Evolutionary conservation across 257 asterid genomes (phyloP).

Genomic region (Solanum peruvianum): DNA sequence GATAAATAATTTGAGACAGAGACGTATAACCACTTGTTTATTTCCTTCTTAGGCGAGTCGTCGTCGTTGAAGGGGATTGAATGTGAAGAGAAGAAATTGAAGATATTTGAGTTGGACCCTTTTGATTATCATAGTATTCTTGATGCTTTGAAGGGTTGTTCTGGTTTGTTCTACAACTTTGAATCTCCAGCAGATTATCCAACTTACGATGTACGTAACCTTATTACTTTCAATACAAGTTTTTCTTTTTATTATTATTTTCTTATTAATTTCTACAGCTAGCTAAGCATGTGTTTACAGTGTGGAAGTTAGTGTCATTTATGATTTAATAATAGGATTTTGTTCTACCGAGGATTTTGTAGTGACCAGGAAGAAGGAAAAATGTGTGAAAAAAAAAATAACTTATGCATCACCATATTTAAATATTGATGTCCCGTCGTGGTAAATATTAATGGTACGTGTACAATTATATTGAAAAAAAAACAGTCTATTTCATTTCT

Average conservation of each 20-base stretch:
- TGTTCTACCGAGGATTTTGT: not conserved
- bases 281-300: not conserved
- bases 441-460: not conserved
- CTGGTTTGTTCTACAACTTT: conserved; percentile 67
- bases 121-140: conserved; percentile 81
- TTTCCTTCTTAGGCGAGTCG: too few species aligned
- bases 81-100: conserved; percentile 44
- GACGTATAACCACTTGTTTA: not conserved
- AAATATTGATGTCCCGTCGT: not conserved
- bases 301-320: not conserved
- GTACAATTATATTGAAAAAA: not conserved
- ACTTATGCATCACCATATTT: not conserved
- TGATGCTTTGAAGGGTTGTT: conserved; percentile 75
- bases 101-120: conserved; percentile 58
- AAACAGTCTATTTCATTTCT: not conserved
- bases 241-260: too few species aligned
- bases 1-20: not conserved
- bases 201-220: conserved; percentile 54
- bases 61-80: conserved; percentile 6
- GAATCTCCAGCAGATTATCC: conserved; percentile 68
- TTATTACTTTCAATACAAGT: not conserved
- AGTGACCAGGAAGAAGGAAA: not conserved
- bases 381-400: not conserved
- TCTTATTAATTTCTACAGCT: not conserved
- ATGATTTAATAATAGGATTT: not conserved